Evolutionary conservation across 129 eudicot species (phyloP), one percentile per base, ranked within the genome.

Genomic region (Flaveria bidentis): DNA sequence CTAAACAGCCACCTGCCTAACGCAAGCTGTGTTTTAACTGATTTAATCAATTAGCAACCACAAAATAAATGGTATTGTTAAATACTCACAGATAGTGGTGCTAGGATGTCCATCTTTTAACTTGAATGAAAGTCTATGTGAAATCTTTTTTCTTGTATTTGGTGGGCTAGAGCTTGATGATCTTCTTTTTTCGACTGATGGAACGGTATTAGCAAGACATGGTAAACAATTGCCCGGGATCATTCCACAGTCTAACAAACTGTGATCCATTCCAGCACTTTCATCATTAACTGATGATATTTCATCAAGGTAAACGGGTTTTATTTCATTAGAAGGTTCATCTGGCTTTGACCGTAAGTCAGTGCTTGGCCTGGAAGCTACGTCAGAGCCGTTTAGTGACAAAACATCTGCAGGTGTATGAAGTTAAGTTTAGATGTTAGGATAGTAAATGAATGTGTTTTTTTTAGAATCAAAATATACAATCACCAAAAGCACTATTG

Each of bases 171-270:
- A 87, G 83, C 86, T 81, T 44, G 81, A 53, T 18, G 92, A 88
- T 58, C 84, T 84, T 73, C 90, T 80, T 83, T 93, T 93, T 68
- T 88, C 98, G 47, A 80, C 80, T 10, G 90, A 52, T 28, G 88
- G 83, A 49, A 82, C 91, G n/a, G 96, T 77, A 72, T 89, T 82
- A 76, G 96, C 88, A 49, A 93, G 87, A 80, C 96, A 88, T 28
- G 98, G 97, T 82, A 93, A 82, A 84, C 98, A 93, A 50, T 90
- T 90, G 84, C 78, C 81, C 14, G 94, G 84, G 66, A 89, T 75
- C 73, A 88, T 83, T 57, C 96, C 94, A 52, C 98, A 90, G 39
- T 89, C 88, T 69, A 88, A 82, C 78, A 90, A 75, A 41, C 87
- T 80, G 8, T 81, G 82, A 69, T 85, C 90, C 77, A 85, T 79